phyloP scores from a whole-genome alignment of 2,329 filamentous ascomycete genomes.

The Albophoma yamanashiensis region DNA sequence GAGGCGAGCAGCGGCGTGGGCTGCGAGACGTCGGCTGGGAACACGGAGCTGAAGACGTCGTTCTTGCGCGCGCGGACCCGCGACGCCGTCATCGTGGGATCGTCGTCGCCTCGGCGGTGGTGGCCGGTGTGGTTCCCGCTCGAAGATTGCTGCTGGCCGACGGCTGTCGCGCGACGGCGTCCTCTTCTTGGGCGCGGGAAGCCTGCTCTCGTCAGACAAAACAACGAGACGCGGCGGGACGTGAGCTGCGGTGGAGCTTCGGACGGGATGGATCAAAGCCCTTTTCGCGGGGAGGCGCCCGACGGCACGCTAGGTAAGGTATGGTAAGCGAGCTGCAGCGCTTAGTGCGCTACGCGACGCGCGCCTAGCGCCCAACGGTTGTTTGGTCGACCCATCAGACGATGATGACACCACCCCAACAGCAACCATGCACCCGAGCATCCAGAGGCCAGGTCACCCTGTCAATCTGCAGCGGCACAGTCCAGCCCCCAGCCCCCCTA shows the following conservation, averaged over 20 bases:
- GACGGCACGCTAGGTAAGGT: background rate
- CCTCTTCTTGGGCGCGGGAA: background rate
- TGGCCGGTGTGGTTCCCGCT: background rate
- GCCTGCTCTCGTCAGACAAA: background rate
- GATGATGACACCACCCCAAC: background rate
- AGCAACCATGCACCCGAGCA: background rate
- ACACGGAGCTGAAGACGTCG: constrained; percentile 44
- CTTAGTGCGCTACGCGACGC: constrained; percentile 4
- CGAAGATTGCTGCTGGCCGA: background rate
- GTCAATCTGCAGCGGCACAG: background rate
- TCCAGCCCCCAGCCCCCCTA: background rate
- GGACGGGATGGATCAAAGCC: background rate
- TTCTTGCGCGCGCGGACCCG: constrained; percentile 36
- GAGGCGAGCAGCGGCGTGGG: constrained; percentile 33
- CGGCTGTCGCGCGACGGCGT: background rate
- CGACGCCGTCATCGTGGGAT: constrained; percentile 25
- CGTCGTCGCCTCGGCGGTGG: background rate
- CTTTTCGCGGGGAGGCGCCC: background rate
- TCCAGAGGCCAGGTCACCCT: background rate
- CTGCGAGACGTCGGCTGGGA: constrained; percentile 38
- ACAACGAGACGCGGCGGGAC: background rate
- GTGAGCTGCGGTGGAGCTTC: background rate
- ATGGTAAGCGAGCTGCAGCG: background rate
- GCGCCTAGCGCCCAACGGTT: background rate
- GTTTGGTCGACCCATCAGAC: background rate